Conservation (phyloP, 2,329 filamentous ascomycete species). For the Venturia oleaginea region DNA sequence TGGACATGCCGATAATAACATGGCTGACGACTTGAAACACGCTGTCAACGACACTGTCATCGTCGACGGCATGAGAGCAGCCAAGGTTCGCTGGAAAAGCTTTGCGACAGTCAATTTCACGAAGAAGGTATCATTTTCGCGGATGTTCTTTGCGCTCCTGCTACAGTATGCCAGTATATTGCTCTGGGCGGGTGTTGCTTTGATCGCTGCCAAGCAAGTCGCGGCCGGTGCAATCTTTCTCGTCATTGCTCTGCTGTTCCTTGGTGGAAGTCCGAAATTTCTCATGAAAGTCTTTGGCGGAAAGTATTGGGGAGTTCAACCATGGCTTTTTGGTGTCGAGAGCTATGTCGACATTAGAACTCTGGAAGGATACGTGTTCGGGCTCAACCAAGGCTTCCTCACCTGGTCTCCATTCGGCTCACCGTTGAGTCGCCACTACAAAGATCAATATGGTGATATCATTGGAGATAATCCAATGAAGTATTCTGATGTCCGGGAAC, state of each 20-base stretch:
- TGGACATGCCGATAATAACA: slow-evolving; percentile 20
- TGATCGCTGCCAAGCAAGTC: slow-evolving; percentile 9
- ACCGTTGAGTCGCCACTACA: slow-evolving; percentile 26
- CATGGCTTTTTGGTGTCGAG: slow-evolving; percentile 37
- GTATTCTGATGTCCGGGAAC: slow-evolving; percentile 18
- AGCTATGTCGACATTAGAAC: slow-evolving; percentile 31
- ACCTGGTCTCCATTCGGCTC: slow-evolving; percentile 28
- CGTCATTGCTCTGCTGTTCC: neutral
- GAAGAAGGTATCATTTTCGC: slow-evolving; percentile 22
- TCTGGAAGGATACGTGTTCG: slow-evolving; percentile 33
- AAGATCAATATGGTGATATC: slow-evolving; percentile 23
- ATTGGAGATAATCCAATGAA: slow-evolving; percentile 25
- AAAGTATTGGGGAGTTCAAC: slow-evolving; percentile 33
- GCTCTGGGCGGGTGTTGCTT: slow-evolving; percentile 15
- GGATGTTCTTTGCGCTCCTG: slow-evolving; percentile 19
- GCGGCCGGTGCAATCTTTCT: neutral
- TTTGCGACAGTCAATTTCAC: slow-evolving; percentile 28
- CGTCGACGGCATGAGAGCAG: slow-evolving; percentile 33
- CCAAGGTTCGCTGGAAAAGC: slow-evolving; percentile 36
- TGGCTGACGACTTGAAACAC: neutral
- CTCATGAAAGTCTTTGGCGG: slow-evolving; percentile 30
- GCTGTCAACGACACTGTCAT: slow-evolving; percentile 31
- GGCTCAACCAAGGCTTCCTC: slow-evolving; percentile 26
- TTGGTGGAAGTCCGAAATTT: slow-evolving; percentile 22
- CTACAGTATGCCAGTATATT: slow-evolving; percentile 8